phyloP scores from a whole-genome alignment of 116 monocot genomes.

The Phalaenopsis hybrid region DNA sequence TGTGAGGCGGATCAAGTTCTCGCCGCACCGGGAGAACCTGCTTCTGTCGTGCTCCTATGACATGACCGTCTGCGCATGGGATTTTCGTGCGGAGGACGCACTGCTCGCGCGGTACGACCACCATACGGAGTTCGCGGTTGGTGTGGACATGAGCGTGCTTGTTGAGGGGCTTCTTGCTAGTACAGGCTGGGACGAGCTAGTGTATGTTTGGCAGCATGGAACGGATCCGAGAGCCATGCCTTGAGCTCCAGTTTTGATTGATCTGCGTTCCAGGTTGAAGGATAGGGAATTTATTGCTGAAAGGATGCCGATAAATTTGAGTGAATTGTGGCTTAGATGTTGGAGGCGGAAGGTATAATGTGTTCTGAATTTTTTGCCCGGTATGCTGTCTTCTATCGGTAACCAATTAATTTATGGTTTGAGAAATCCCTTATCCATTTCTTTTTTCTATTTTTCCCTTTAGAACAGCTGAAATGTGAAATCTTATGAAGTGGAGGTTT shows the following conservation, averaged over 20 bases:
- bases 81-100: slow-evolving; percentile 68
- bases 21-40: slow-evolving; percentile 68
- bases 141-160: slow-evolving; percentile 90
- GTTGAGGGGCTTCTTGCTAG: slow-evolving; percentile 90
- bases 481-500: neutral
- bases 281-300: neutral
- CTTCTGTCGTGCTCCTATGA: slow-evolving; percentile 85
- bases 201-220: slow-evolving; percentile 93
- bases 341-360: neutral
- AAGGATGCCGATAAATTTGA: neutral
- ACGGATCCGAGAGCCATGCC: slow-evolving; percentile 56
- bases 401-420: neutral
- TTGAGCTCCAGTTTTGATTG: neutral
- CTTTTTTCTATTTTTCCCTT: neutral
- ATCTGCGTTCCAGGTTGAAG: neutral
- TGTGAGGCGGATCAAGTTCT: slow-evolving; percentile 70
- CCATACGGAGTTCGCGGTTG: slow-evolving; percentile 89
- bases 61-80: slow-evolving; percentile 88
- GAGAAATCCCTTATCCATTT: neutral
- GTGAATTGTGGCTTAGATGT: neutral
- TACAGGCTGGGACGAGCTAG: slow-evolving; percentile 90
- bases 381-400: neutral
- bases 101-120: slow-evolving; percentile 59
- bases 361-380: neutral
- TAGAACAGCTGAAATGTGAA: neutral